phyloP scores from a whole-genome alignment of 371 early-diverging fungal genomes.

The Mortierella sp. region DNA sequence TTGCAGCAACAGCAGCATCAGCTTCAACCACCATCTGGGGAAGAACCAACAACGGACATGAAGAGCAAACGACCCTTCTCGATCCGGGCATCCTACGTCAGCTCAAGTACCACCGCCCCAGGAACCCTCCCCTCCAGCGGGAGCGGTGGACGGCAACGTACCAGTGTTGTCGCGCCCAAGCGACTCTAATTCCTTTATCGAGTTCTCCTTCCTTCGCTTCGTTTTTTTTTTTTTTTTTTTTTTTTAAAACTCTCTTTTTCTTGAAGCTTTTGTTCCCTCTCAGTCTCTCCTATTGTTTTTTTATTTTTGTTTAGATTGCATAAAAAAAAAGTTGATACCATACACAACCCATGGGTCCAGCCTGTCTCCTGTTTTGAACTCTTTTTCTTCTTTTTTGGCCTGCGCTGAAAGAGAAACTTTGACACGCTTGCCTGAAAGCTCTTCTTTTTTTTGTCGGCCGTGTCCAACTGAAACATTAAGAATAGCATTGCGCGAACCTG shows the following conservation, averaged over 20 bases:
- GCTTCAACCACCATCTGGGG: slow-evolving; percentile 6
- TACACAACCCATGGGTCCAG: not conserved
- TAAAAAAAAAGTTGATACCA: slow-evolving; percentile 9
- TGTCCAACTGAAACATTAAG: no score
- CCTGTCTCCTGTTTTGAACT: not conserved
- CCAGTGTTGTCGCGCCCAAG: slow-evolving; percentile 46
- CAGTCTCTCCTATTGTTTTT: not conserved
- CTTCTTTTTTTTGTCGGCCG: not conserved
- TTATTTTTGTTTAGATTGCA: not conserved
- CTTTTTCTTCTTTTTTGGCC: not conserved
- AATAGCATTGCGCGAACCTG: not conserved
- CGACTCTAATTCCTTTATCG: slow-evolving; percentile 13
- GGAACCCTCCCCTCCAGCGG: slow-evolving; percentile 21
- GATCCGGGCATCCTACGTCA: slow-evolving; percentile 45
- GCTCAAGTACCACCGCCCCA: slow-evolving; percentile 43
- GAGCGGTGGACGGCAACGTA: slow-evolving; percentile 48
- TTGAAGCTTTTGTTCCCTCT: not conserved
- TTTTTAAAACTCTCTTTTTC: not conserved
- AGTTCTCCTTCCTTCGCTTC: no score
- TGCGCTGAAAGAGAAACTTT: not conserved
- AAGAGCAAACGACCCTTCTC: slow-evolving; percentile 22
- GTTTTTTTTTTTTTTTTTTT: not conserved
- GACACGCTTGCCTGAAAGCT: no score
- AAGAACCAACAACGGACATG: not conserved
- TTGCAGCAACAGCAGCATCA: slow-evolving; percentile 20